Evolutionary conservation across 805 yeast species (phyloP).

Genomic region (Starmerella apis): DNA sequence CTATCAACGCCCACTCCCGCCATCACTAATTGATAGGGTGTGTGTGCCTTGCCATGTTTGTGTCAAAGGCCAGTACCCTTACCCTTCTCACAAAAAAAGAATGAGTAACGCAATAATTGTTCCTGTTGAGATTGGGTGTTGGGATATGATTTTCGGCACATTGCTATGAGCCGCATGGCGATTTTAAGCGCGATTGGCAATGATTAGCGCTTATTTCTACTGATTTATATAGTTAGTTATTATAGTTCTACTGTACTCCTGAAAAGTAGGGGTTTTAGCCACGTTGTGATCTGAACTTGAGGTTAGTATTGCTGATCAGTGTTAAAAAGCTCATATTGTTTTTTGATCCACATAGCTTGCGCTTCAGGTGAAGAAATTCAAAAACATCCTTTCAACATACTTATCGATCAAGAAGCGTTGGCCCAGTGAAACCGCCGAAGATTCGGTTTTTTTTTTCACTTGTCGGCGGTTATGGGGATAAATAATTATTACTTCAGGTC

Average conservation of each 20-base stretch:
- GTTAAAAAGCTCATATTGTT: constrained; percentile 38
- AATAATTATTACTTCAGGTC: constrained; percentile 1
- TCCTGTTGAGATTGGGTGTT: constrained; percentile 8
- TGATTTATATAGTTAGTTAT: neutral
- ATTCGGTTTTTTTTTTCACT: neutral
- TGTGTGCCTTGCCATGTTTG: neutral
- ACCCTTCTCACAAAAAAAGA: neutral
- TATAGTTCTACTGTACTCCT: neutral
- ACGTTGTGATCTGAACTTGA: neutral
- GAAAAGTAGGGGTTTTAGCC: neutral
- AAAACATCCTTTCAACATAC: constrained; percentile 32
- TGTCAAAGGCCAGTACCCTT: constrained; percentile 1
- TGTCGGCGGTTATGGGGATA: neutral
- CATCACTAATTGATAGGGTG: neutral
- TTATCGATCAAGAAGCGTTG: constrained; percentile 7
- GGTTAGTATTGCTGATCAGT: constrained; percentile 33
- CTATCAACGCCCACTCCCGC: neutral
- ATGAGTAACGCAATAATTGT: neutral
- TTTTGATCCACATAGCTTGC: constrained; percentile 26
- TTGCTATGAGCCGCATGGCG: neutral
- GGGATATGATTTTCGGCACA: neutral
- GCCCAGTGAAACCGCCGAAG: neutral
- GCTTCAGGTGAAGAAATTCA: constrained; percentile 38
- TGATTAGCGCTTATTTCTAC: neutral
- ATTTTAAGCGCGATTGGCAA: neutral